A percentile compares a stretch with the other conserved stretches of the same genome.
Conservation (phyloP, 1,284 basidiomycete genomes). For the Kwoniella shivajii region DNA sequence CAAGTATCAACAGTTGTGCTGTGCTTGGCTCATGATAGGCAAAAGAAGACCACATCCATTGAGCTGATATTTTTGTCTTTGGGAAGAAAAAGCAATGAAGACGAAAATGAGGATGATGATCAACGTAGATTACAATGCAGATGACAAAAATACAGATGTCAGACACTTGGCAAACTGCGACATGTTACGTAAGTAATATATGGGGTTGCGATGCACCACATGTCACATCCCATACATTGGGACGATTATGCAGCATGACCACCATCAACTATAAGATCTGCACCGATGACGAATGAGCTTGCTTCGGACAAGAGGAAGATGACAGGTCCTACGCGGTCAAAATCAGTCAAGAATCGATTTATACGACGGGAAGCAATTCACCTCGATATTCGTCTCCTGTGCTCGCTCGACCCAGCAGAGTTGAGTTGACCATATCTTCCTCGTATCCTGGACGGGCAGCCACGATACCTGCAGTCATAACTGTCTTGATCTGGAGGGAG, state of each 20-base stretch:
- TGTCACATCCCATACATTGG: too few species aligned
- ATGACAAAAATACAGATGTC: too few species aligned
- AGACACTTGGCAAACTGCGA: too few species aligned
- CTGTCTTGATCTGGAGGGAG: slow-evolving; percentile 52
- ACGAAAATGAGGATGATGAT: too few species aligned
- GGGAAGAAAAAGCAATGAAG: too few species aligned
- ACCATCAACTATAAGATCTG: slow-evolving; percentile 42
- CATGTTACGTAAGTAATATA: too few species aligned
- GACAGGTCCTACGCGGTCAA: slow-evolving; percentile 22
- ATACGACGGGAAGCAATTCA: slow-evolving; percentile 1
- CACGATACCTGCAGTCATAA: slow-evolving; percentile 35
- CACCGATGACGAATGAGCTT: slow-evolving; percentile 39
- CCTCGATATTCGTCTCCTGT: slow-evolving; percentile 36
- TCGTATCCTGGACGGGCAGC: slow-evolving; percentile 27
- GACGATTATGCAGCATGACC: slow-evolving; percentile 46
- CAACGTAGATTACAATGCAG: too few species aligned
- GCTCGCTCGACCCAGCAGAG: slow-evolving; percentile 23
- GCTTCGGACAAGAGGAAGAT: slow-evolving; percentile 53
- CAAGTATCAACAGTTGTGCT: slow-evolving; percentile 44
- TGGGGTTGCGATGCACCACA: too few species aligned
- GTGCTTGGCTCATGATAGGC: slow-evolving; percentile 48
- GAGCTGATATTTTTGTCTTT: too few species aligned
- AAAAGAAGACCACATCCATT: slow-evolving; percentile 39
- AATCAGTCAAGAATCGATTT: not conserved
- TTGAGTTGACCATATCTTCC: slow-evolving; percentile 31